Conservation (phyloP, 2,329 filamentous ascomycete genomes). For the Aspergillus brunneoviolaceus region DNA sequence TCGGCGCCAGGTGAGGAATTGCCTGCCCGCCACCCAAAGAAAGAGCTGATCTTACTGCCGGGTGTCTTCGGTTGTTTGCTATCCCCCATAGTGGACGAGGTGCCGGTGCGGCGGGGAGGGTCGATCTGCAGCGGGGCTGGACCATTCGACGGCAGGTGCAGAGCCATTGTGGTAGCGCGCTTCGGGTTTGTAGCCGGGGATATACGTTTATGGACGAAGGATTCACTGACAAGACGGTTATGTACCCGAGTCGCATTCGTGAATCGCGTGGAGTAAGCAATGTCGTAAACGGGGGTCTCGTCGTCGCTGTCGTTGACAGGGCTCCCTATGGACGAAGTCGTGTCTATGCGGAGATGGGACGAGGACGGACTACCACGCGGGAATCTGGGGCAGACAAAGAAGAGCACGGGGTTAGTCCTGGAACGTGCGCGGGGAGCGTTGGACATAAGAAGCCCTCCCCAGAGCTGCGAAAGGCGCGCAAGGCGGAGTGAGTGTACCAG, state of each 20-base stretch:
- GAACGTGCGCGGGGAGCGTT: constrained; percentile 18
- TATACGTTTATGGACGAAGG: constrained; percentile 62
- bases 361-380: constrained; percentile 39
- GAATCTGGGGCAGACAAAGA: constrained; percentile 34
- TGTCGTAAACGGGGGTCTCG: constrained; percentile 29
- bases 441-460: constrained; percentile 21
- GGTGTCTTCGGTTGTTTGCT: constrained; percentile 51
- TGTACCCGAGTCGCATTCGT: constrained; percentile 41
- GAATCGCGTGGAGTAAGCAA: constrained; percentile 28
- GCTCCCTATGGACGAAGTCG: constrained; percentile 23
- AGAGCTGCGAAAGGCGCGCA: constrained; percentile 6
- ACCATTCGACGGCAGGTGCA: constrained; percentile 42
- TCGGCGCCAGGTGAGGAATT: constrained; percentile 56
- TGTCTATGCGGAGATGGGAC: constrained; percentile 34
- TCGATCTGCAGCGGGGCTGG: constrained; percentile 48
- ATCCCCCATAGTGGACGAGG: constrained; percentile 35
- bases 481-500: constrained; percentile 8
- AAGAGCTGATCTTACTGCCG: constrained; percentile 60
- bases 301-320: constrained; percentile 31
- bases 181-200: constrained; percentile 59
- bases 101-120: constrained; percentile 31
- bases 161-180: constrained; percentile 45
- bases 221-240: constrained; percentile 45
- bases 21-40: constrained; percentile 65
- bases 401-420: constrained; percentile 28